Base-by-base conservation (phyloP, 768 basidiomycete genomes). In the Baorangia bicolor region DNA sequence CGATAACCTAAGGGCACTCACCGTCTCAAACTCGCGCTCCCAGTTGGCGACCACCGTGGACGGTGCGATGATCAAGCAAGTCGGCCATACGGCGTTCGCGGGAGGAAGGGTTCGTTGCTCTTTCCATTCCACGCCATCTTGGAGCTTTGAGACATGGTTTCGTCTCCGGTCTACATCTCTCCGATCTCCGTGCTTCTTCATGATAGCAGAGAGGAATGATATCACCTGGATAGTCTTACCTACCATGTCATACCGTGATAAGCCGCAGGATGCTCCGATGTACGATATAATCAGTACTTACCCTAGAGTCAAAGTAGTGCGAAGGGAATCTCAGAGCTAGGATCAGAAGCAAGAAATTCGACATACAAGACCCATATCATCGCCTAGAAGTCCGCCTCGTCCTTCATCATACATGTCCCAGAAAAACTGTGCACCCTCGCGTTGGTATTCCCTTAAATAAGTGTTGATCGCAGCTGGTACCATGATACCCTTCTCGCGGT, bases 161-260 rank as follows among this genome's bases (percentile, higher is more conserved):
- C 78, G 79, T 13, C 94, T 81, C 18, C 93, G 82, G 43, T 82
- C 71, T n/a, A 76, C 64, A 67, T 97, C 94, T 5, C 77, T 76
- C 8, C 62, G 64, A 37, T 84, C 76, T 1, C 92, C 92, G 2
- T 75, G 70, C 70, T 96, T 96, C 57, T 79, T 75, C 95, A 97
- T 96, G 55, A 98, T 89, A 0, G 95, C 94, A 0, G 92, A 88
- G 3, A 98, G 79, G 65, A 94, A 90, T 0, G 88, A 81, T 42
- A 94, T 90, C 25, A 94, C 87, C 70, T 98, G 96, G 21, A 98
- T 94, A 0, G 96, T 98, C 81, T 98, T 98, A 88, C 96, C 78
- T 75, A 53, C 47, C 21, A 52, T 5, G 16, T 39, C 33, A 51
- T 44, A 57, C 58, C 20, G 54, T 25, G 16, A 28, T 60, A 37